Percentiles rank a stretch among this genome's conserved stretches.
phyloP scores from a whole-genome alignment of 1,284 basidiomycete species.

The Mrakiaceae sp. region DNA sequence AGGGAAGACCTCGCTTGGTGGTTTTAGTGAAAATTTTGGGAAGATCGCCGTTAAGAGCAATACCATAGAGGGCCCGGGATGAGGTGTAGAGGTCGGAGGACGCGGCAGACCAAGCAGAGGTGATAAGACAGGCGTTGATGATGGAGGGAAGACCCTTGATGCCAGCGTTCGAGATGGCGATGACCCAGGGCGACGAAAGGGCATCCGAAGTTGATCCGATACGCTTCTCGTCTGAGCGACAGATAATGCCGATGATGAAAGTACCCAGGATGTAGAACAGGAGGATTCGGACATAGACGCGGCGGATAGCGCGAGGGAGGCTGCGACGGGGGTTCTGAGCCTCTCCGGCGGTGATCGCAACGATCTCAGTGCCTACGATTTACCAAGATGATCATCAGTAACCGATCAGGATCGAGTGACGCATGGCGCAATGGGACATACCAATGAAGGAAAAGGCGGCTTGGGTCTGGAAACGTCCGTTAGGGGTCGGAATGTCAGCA shows the following conservation, averaged over 20 bases:
- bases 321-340: slow-evolving; percentile 36
- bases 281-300: slow-evolving; percentile 53
- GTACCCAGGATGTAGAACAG: slow-evolving; percentile 54
- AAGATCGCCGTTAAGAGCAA: slow-evolving; percentile 39
- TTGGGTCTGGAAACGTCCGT: slow-evolving; percentile 23
- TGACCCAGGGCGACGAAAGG: slow-evolving; percentile 70
- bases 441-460: slow-evolving; percentile 26
- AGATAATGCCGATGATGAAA: slow-evolving; percentile 61
- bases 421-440: slow-evolving; percentile 20
- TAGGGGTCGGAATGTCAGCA: too few relatives aligned
- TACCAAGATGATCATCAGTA: not conserved
- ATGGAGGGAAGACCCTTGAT: slow-evolving; percentile 60
- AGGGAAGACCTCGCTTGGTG: slow-evolving; percentile 61
- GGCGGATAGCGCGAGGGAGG: slow-evolving; percentile 49
- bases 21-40: slow-evolving; percentile 51
- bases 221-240: slow-evolving; percentile 51
- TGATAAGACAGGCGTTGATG: slow-evolving; percentile 42
- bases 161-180: slow-evolving; percentile 52
- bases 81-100: slow-evolving; percentile 45
- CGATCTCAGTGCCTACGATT: slow-evolving; percentile 34
- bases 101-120: slow-evolving; percentile 46
- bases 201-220: slow-evolving; percentile 53
- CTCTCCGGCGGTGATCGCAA: slow-evolving; percentile 25
- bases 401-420: not conserved
- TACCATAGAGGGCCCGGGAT: slow-evolving; percentile 43